A percentile compares a stretch with the other conserved stretches of the same genome.
Evolutionary conservation across 805 yeast genomes (phyloP).

Genomic region (Kluyveromyces lactis): DNA sequence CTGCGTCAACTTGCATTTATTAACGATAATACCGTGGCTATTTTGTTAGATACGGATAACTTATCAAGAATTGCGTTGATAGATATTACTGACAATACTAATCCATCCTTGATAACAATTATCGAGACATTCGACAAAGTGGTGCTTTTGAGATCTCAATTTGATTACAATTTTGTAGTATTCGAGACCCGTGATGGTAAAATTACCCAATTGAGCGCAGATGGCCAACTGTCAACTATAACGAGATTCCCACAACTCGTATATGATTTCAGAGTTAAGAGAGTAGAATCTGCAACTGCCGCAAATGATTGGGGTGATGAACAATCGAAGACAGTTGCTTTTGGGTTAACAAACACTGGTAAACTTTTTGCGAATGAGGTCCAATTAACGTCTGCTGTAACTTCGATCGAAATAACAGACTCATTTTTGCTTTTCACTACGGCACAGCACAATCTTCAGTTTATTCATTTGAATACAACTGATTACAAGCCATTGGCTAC

Average conservation of each 20-base stretch:
- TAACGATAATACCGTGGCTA: conserved; percentile 43
- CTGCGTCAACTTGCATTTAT: conserved; percentile 60
- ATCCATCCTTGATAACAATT: conserved; percentile 35
- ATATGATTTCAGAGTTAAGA: conserved; percentile 45
- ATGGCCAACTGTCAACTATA: conserved; percentile 28
- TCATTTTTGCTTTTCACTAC: conserved; percentile 75
- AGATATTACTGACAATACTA: conserved; percentile 35
- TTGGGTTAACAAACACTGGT: conserved; percentile 73
- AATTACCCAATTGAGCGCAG: conserved; percentile 36
- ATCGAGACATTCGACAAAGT: conserved; percentile 42
- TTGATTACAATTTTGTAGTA: conserved; percentile 44
- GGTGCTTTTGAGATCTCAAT: conserved; percentile 46
- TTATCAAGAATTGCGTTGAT: conserved; percentile 44
- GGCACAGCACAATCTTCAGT: conserved; percentile 75
- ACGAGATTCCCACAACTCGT: conserved; percentile 64
- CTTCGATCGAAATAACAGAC: conserved; percentile 70
- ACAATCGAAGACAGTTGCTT: conserved; percentile 35
- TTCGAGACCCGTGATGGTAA: conserved; percentile 59
- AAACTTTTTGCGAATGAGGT: conserved; percentile 57
- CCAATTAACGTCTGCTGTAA: conserved; percentile 63
- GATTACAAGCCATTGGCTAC: conserved; percentile 33
- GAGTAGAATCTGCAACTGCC: conserved; percentile 17
- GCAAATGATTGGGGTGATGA: conserved; percentile 23
- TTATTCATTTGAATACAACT: conserved; percentile 55
- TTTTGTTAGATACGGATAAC: conserved; percentile 47